A percentile compares a stretch with the other conserved stretches of the same genome.
phyloP scores from a whole-genome alignment of 805 yeast genomes.

The Zygosaccharomyces siamensis region DNA sequence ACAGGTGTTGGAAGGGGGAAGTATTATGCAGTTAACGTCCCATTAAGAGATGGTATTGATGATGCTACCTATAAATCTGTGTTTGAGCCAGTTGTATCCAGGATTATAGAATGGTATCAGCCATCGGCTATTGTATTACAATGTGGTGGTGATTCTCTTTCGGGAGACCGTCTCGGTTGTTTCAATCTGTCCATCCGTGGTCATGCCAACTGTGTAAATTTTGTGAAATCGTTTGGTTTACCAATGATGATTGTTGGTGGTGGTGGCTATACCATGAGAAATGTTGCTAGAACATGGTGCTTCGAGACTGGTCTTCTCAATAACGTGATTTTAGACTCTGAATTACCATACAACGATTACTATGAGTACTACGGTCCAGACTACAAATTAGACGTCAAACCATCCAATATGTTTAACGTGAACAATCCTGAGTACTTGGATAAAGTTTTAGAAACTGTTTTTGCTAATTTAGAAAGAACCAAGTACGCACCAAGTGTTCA shows the following conservation, averaged over 20 bases:
- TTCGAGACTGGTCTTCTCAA: slow-evolving; percentile 82
- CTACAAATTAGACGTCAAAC: slow-evolving; percentile 88
- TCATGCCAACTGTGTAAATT: slow-evolving; percentile 93
- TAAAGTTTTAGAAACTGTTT: slow-evolving; percentile 72
- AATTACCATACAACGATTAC: slow-evolving; percentile 88
- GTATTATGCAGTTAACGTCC: slow-evolving; percentile 84
- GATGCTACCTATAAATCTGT: slow-evolving; percentile 75
- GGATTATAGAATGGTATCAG: slow-evolving; percentile 84
- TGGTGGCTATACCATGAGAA: slow-evolving; percentile 96
- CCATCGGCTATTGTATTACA: slow-evolving; percentile 94
- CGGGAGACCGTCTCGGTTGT: slow-evolving; percentile 90
- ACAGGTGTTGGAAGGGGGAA: slow-evolving; percentile 85
- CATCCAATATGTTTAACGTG: slow-evolving; percentile 94
- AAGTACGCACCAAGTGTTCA: slow-evolving; percentile 97
- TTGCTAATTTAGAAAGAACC: slow-evolving; percentile 78
- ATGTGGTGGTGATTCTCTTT: slow-evolving; percentile 95
- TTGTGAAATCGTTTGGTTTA: slow-evolving; percentile 78
- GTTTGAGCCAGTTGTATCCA: slow-evolving; percentile 82
- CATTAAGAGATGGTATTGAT: slow-evolving; percentile 91
- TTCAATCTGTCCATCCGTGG: slow-evolving; percentile 89
- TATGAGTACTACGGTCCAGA: slow-evolving; percentile 98
- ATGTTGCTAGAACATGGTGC: slow-evolving; percentile 93
- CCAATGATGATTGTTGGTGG: slow-evolving; percentile 94
- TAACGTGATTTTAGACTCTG: slow-evolving; percentile 59
- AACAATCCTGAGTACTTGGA: slow-evolving; percentile 89